Evolutionary conservation across 495 filamentous ascomycete genomes (phyloP), one percentile per base, ranked within the genome.

Genomic region (Xylaria scruposa): DNA sequence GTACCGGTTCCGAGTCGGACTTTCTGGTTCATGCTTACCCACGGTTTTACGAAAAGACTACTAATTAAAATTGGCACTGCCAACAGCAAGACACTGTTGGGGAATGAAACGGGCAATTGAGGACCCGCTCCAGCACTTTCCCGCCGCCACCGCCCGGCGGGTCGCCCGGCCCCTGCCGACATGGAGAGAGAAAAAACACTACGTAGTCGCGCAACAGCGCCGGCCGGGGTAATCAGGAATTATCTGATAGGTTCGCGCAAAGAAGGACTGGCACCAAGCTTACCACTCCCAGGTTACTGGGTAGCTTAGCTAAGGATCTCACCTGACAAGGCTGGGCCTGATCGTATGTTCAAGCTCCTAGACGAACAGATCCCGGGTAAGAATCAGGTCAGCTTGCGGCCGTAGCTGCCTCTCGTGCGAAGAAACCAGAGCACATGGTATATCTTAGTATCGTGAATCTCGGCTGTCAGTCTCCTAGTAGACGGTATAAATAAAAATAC

Each of bases 131-230:
- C 65, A 42, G 19, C 13, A n/a, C 65, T 38, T 44, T 67, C 13
- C 31, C 65, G 65, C 65, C 49, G 47, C 36, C 33, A 9, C 33
- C 13, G 17, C 47, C 33, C 65, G 49, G 49, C 12, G 44, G 29
- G 13, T 42, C 49, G 65, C 49, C 65, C 65, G 65, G 65, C 10
- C 47, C 65, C 65, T 42, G 49, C 65, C 65, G 65, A 56, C 65
- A 24, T 26, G 24, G 17, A 67, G 3, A 24, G 53, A 53, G n/a
- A 19, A 36, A 53, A 38, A 21, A 19, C 31, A 38, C 38, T 17
- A n/a, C 60, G n/a, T 24, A 17, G 0, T 24, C 24, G 19, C 61
- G 42, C 33, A 26, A 31, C 24, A 33, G 21, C 40, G 40, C 1
- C 24, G 26, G 47, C 44, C 17, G 29, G 44, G 44, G 63, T 67